These are phyloP conservation scores for Aureobasidium sp. DNA, from an alignment of 2,329 filamentous ascomycete species.

Conservation along the genomic window DNA sequence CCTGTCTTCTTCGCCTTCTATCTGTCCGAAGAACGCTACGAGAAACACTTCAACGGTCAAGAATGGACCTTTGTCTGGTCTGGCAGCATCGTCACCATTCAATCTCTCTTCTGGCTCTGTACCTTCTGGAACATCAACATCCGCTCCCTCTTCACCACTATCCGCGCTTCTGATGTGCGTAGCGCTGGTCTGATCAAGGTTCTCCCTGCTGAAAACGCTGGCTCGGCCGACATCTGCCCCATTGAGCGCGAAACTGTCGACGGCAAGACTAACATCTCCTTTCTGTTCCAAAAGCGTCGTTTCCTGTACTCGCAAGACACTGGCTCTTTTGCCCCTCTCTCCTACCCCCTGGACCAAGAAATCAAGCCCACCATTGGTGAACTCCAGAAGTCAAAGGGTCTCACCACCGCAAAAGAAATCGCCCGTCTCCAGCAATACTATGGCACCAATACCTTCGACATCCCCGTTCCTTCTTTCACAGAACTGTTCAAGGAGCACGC, in stretches of 20 bases:
- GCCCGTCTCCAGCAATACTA: conserved; percentile 82
- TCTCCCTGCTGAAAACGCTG: conserved; percentile 81
- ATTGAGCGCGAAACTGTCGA: conserved; percentile 68
- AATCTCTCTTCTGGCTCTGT: conserved; percentile 86
- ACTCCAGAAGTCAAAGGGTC: conserved; percentile 74
- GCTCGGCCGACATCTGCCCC: conserved; percentile 76
- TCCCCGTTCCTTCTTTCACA: conserved; percentile 88
- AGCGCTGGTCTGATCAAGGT: conserved; percentile 86
- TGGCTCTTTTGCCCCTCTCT: conserved; percentile 70
- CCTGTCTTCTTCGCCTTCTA: conserved; percentile 86
- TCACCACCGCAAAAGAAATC: conserved; percentile 66
- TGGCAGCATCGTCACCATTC: conserved; percentile 76
- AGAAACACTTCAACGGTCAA: conserved; percentile 81
- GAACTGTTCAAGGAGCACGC: conserved; percentile 98
- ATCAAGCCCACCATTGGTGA: conserved; percentile 69
- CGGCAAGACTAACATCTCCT: conserved; percentile 70
- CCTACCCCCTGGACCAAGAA: conserved; percentile 75
- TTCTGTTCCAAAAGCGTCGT: conserved; percentile 95
- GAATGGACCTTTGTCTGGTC: conserved; percentile 98
- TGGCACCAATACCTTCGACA: conserved; percentile 93
- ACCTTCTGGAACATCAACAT: conserved; percentile 97
- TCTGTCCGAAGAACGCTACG: conserved; percentile 72
- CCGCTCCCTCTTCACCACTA: conserved; percentile 71
- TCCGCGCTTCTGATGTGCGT: conserved; percentile 57
- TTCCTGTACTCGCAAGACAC: conserved; percentile 72